phyloP scores from a whole-genome alignment of 176 grass and related monocot species.

The Oryza nivara region DNA sequence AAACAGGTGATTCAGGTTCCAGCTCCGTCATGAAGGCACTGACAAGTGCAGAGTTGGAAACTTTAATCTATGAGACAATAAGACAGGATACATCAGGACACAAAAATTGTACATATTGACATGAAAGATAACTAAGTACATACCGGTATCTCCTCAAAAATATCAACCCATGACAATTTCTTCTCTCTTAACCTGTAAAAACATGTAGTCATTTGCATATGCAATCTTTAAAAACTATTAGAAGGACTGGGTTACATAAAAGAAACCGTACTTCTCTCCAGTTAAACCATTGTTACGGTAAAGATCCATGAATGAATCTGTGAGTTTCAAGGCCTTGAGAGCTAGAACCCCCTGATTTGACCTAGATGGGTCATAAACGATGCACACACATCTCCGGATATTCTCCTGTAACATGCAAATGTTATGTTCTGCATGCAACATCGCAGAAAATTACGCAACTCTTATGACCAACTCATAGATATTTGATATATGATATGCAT shows the following conservation, averaged over 20 bases:
- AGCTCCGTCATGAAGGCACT: slow-evolving; percentile 99
- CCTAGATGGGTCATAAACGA: slow-evolving; percentile 94
- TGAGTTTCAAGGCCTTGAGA: slow-evolving; percentile 94
- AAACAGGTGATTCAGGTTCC: slow-evolving; percentile 87
- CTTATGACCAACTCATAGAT: slow-evolving; percentile 2
- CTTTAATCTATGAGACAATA: slow-evolving; percentile 72
- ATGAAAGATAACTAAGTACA: slow-evolving; percentile 11
- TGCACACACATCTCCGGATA: slow-evolving; percentile 96
- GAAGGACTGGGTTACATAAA: slow-evolving; percentile 14
- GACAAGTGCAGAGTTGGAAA: slow-evolving; percentile 94
- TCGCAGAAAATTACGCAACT: background rate
- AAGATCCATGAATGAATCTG: slow-evolving; percentile 98
- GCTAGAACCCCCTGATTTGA: slow-evolving; percentile 94
- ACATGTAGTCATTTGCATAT: slow-evolving; percentile 18
- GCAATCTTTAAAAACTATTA: slow-evolving; percentile 1
- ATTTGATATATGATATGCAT: slow-evolving; percentile 4
- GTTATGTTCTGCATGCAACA: slow-evolving; percentile 16
- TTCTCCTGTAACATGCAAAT: slow-evolving; percentile 64
- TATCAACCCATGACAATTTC: slow-evolving; percentile 97
- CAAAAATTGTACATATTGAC: background rate
- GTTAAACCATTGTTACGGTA: slow-evolving; percentile 86
- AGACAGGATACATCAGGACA: slow-evolving; percentile 10
- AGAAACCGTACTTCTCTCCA: slow-evolving; percentile 81
- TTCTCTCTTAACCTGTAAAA: slow-evolving; percentile 89
- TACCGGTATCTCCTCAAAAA: slow-evolving; percentile 99